phyloP scores from a whole-genome alignment of 2,329 filamentous ascomycete species.

The Xylariaceae sp. region DNA sequence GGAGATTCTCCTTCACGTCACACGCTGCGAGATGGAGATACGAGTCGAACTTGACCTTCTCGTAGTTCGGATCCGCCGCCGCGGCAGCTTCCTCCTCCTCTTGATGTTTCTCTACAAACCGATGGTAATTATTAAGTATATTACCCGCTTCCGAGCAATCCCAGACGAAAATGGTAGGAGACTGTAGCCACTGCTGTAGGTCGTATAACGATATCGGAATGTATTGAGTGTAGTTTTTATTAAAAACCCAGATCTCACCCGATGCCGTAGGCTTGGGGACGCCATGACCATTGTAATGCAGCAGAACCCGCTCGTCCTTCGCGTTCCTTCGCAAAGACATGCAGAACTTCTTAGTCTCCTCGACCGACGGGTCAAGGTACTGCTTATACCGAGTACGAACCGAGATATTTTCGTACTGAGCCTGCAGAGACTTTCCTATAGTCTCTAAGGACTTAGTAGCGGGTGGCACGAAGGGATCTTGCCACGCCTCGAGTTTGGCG shows the following conservation, averaged over 20 bases:
- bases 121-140: slow-evolving; percentile 90
- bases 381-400: slow-evolving; percentile 97
- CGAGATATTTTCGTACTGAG: slow-evolving; percentile 92
- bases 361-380: slow-evolving; percentile 90
- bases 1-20: slow-evolving; percentile 82
- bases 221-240: slow-evolving; percentile 97
- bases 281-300: slow-evolving; percentile 98
- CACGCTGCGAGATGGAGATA: slow-evolving; percentile 92
- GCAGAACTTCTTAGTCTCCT: slow-evolving; percentile 96
- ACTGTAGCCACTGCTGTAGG: slow-evolving; percentile 90
- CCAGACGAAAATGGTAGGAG: slow-evolving; percentile 94
- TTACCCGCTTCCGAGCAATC: slow-evolving; percentile 96
- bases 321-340: slow-evolving; percentile 84
- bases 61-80: slow-evolving; percentile 74
- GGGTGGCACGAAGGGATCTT: slow-evolving; percentile 77
- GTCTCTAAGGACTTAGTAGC: slow-evolving; percentile 83
- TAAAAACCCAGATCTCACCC: slow-evolving; percentile 99
- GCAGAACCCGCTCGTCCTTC: slow-evolving; percentile 91
- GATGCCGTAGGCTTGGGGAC: slow-evolving; percentile 93
- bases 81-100: slow-evolving; percentile 75
- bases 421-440: slow-evolving; percentile 92
- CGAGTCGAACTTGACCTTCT: slow-evolving; percentile 63
- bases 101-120: slow-evolving; percentile 92
- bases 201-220: slow-evolving; percentile 96
- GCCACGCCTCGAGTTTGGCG: slow-evolving; percentile 93